A percentile compares a stretch with the other conserved stretches of the same genome.
Evolutionary conservation across 2,329 filamentous ascomycete genomes (phyloP).

Genomic region (Plectosphaerella cucumerina): DNA sequence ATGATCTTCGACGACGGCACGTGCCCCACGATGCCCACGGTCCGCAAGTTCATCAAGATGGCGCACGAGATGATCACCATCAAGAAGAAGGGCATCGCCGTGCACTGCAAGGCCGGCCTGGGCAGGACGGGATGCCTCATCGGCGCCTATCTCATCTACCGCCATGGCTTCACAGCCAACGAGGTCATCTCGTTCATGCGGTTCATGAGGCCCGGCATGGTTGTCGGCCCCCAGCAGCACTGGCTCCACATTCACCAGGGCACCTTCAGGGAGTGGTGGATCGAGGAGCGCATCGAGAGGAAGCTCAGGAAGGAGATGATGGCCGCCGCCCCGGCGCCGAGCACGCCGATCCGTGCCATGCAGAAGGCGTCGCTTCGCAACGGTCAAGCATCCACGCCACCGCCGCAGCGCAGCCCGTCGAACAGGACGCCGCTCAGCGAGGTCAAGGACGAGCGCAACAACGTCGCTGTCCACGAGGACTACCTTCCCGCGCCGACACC

Average conservation of each 20-base stretch:
- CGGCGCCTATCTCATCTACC: constrained; percentile 95
- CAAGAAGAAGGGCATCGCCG: constrained; percentile 88
- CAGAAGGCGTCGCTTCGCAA: constrained; percentile 57
- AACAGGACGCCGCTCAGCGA: constrained; percentile 87
- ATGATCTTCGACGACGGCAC: constrained; percentile 99
- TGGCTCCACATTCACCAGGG: constrained; percentile 98
- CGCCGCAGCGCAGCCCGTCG: constrained; percentile 72
- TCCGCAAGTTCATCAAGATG: constrained; percentile 90
- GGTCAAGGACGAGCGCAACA: constrained; percentile 75
- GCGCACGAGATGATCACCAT: constrained; percentile 92
- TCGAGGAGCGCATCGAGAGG: constrained; percentile 78
- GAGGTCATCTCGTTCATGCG: constrained; percentile 98
- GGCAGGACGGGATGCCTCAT: constrained; percentile 95
- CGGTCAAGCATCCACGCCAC: constrained; percentile 72
- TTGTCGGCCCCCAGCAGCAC: constrained; percentile 96
- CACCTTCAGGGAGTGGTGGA: constrained; percentile 98
- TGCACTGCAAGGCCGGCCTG: constrained; percentile 97
- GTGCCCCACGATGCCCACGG: constrained; percentile 82
- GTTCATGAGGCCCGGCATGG: constrained; percentile 98
- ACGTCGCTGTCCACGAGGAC: constrained; percentile 72
- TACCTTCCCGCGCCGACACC: constrained; percentile 93
- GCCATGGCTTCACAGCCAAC: constrained; percentile 94
- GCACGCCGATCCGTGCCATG: constrained; percentile 58
- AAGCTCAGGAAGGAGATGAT: constrained; percentile 58
- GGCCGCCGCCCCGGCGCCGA: constrained; percentile 43